A percentile compares a stretch with the other conserved stretches of the same genome.
Evolutionary conservation across 257 asterid species (phyloP).

Genomic region (Schizonepeta tenuifolia): DNA sequence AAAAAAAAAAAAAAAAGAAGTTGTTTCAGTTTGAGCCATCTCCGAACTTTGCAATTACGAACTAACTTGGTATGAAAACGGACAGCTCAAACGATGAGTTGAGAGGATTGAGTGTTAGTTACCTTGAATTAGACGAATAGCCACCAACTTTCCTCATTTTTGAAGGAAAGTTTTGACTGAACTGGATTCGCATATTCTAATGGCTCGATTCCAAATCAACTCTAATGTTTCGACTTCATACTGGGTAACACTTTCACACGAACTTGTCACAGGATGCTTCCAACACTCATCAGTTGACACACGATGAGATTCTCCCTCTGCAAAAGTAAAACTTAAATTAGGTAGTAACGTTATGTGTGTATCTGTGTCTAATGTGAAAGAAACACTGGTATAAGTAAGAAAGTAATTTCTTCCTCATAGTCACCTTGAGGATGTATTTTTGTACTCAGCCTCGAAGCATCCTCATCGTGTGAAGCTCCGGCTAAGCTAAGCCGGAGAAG

Average conservation of each 20-base stretch:
- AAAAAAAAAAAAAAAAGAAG: background rate
- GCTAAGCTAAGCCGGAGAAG: conserved; percentile 73
- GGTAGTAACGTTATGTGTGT: background rate
- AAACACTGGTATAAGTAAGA: background rate
- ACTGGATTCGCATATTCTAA: conserved; percentile 51
- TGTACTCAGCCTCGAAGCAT: conserved; percentile 43
- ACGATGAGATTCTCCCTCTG: conserved; percentile 61
- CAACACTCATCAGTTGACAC: conserved; percentile 60
- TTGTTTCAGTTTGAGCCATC: background rate
- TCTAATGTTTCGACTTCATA: conserved; percentile 47
- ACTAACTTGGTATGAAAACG: background rate
- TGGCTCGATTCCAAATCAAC: conserved; percentile 64
- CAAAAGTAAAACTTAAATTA: conserved; percentile 26
- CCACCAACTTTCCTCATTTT: conserved; percentile 64
- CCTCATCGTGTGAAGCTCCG: conserved; percentile 45
- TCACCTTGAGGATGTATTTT: conserved; percentile 56
- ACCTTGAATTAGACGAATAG: conserved; percentile 64
- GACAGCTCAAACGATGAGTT: background rate
- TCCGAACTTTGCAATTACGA: background rate
- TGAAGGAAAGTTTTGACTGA: conserved; percentile 54
- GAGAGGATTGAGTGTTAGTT: background rate
- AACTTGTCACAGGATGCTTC: conserved; percentile 48
- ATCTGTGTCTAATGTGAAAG: background rate
- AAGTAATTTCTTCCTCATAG: background rate
- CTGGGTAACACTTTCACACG: conserved; percentile 40